Conservation (phyloP, 2,329 filamentous ascomycete species). For the Cladophialophora chaetospira region DNA sequence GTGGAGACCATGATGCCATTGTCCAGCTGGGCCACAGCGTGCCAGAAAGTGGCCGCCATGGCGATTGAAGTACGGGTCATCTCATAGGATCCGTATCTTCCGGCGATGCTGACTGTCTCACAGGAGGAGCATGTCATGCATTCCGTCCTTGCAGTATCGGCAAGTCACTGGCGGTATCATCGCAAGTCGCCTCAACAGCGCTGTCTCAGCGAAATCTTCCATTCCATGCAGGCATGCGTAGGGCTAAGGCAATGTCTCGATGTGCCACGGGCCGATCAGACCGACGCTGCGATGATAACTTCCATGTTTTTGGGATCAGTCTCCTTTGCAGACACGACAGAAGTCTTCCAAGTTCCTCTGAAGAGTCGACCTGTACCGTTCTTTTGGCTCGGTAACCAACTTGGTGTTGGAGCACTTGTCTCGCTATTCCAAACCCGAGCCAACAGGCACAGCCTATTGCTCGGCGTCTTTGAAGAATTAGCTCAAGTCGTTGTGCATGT, state of each 20-base stretch:
- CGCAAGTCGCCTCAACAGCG: not conserved
- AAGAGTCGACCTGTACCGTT: constrained; percentile 3
- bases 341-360: constrained; percentile 1
- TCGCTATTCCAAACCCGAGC: not conserved
- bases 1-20: constrained; percentile 9
- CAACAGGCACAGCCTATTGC: not conserved
- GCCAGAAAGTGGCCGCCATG: not conserved
- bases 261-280: not conserved
- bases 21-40: not conserved
- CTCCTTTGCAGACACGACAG: constrained; percentile 8
- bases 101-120: not conserved
- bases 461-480: constrained; percentile 3
- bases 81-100: not conserved
- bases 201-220: constrained; percentile 3
- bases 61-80: constrained; percentile 1
- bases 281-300: constrained; percentile 10
- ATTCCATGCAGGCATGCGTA: constrained; percentile 9
- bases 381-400: constrained; percentile 15
- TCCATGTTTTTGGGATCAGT: constrained; percentile 8
- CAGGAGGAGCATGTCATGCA: constrained; percentile 15
- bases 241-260: constrained; percentile 6
- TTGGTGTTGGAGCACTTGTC: constrained; percentile 4
- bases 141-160: constrained; percentile 9
- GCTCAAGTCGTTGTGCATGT: not conserved
- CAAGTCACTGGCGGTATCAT: constrained; percentile 11